These are phyloP conservation scores for Sporothrix dimorphospora DNA, from an alignment of 2,329 filamentous ascomycete genomes.

Conservation along the genomic window DNA sequence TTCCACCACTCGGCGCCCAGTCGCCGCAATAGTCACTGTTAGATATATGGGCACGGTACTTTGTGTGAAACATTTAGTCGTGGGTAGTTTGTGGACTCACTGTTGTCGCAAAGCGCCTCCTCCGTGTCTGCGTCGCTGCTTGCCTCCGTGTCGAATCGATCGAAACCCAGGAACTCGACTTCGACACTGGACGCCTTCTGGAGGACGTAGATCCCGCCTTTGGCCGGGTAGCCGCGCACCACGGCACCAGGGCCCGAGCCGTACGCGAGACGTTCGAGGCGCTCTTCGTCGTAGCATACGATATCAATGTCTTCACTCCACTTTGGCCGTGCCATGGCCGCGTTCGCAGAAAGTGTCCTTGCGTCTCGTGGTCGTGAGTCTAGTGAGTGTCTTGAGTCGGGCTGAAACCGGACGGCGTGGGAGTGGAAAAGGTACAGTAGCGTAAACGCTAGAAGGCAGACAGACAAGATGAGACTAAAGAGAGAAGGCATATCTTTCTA, in stretches of 20 bases:
- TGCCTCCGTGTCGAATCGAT: background rate
- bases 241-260: background rate
- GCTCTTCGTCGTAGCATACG: background rate
- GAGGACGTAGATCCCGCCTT: background rate
- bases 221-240: background rate
- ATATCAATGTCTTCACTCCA: background rate
- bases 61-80: background rate
- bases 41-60: background rate
- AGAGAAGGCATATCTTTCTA: slow-evolving; percentile 10
- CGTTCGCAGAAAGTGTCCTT: background rate
- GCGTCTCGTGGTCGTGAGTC: background rate
- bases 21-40: background rate
- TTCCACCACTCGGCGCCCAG: slow-evolving; percentile 9
- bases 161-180: background rate
- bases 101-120: slow-evolving; percentile 8
- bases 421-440: background rate
- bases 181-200: background rate
- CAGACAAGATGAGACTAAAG: background rate
- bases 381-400: background rate
- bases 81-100: background rate
- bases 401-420: background rate
- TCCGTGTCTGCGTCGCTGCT: background rate
- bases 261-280: background rate
- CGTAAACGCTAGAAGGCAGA: background rate
- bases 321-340: background rate